These are phyloP conservation scores for Crassisporium funariophilum DNA, from an alignment of 768 basidiomycete genomes.

Conservation along the genomic window DNA sequence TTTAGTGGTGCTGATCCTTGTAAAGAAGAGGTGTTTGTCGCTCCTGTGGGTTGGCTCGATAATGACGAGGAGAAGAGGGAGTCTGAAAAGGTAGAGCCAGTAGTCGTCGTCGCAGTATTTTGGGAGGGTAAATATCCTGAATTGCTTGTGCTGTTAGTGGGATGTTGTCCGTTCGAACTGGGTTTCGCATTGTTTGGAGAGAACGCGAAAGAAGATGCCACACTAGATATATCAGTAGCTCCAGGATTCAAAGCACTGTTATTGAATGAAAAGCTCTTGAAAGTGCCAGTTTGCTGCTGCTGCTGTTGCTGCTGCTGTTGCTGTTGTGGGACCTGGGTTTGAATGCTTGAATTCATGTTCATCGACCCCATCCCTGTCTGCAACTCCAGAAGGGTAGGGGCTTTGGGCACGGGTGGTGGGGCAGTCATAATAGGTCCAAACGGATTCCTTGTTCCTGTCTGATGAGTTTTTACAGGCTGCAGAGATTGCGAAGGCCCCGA, in stretches of 20 bases:
- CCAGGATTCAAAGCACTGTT: conserved; percentile 45
- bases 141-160: conserved; percentile 8
- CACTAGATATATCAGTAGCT: conserved; percentile 59
- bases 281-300: conserved; percentile 20
- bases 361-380: conserved; percentile 47
- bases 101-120: conserved; percentile 23
- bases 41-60: conserved; percentile 55
- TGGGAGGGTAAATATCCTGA: conserved; percentile 28
- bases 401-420: conserved; percentile 70
- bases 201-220: conserved; percentile 75
- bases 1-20: conserved; percentile 35
- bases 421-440: conserved; percentile 76
- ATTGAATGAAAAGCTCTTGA: conserved; percentile 40
- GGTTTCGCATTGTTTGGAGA: conserved; percentile 30
- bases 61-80: conserved; percentile 49
- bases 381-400: conserved; percentile 81
- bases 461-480: conserved; percentile 79
- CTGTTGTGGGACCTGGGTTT: conserved; percentile 12
- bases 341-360: conserved; percentile 10
- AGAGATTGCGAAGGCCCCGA: conserved; percentile 44
- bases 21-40: conserved; percentile 26
- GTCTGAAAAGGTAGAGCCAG: conserved; percentile 49
- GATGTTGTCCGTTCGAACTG: conserved; percentile 14
- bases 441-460: conserved; percentile 94
- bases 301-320: conserved; percentile 28